Evolutionary conservation across 805 yeast species (phyloP), one percentile per base, ranked within the genome.

Genomic region (Yamadazyma sp.): DNA sequence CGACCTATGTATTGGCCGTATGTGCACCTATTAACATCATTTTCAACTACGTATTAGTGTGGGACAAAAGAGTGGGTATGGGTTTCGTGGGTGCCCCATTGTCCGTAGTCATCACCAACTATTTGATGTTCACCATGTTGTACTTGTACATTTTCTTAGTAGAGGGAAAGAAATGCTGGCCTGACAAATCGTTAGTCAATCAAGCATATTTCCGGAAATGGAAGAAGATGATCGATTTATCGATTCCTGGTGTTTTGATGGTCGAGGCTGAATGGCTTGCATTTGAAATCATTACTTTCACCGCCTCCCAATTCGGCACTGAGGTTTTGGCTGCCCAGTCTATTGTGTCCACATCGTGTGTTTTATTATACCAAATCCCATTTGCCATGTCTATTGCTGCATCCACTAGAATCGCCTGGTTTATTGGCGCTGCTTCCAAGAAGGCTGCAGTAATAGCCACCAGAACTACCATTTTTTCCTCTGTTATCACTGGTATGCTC

Each of bases 41-140:
- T 19, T 59, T 82, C 60, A 84, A 84, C 49, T 84, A 81, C 51
- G 41, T 72, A 13, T 64, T 84, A 30, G 91, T 84, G n/a, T 81
- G 91, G 89, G 69, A 74, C 51, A 46, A 58, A 24, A 48, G 41
- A 3, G 54, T 80, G 31, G 80, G 81, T 1, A 40, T 77, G 41
- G 93, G 93, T 3, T 84, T 78, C 54, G 53, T 78, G 23, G 93
- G 93, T 15, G 91, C 91, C 2, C 91, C 93, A 25, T 67, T 82
- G 23, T 78, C 89, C 3, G 87, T 84, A 14, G 81, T 79, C 3
- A 70, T 81, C 23, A 80, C 85, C 28, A 79, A 84, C 53, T 82
- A 84, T 71, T 52, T 80, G 36, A 82, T 84, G 90, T 81, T 84
- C 17, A 20, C 69, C 10, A 70, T 79, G 32, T 57, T 84, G 26